Percentiles rank a stretch among this genome's conserved stretches.
phyloP scores from a whole-genome alignment of 148 eudicot species.

The Rhododendron ferrugineum region DNA sequence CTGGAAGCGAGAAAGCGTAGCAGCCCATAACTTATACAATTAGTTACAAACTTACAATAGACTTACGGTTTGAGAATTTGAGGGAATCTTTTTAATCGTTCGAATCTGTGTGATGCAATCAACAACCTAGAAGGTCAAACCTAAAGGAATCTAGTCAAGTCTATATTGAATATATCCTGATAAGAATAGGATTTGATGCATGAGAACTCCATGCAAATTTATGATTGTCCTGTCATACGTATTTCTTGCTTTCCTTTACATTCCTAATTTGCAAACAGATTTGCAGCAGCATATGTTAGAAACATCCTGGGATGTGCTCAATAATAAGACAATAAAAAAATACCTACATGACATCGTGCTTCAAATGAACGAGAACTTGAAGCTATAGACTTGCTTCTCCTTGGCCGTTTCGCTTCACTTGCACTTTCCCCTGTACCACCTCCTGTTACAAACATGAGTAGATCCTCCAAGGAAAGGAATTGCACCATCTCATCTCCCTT shows the following conservation, averaged over 20 bases:
- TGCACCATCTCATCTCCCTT: slow-evolving; percentile 26
- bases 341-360: slow-evolving; percentile 59
- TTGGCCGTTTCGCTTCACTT: slow-evolving; percentile 31
- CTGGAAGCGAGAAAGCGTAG: not conserved
- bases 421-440: slow-evolving; percentile 19
- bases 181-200: not conserved
- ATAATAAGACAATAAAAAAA: not conserved
- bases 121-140: not conserved
- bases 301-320: not conserved
- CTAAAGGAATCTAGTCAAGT: not conserved
- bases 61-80: not conserved
- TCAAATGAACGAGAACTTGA: slow-evolving; percentile 34
- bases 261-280: not conserved
- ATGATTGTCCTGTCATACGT: not conserved
- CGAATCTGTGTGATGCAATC: not conserved
- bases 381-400: slow-evolving; percentile 26
- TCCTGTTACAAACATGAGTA: slow-evolving; percentile 35
- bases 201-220: not conserved
- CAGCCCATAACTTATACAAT: not conserved
- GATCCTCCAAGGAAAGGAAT: slow-evolving; percentile 41
- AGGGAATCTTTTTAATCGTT: not conserved
- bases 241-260: not conserved
- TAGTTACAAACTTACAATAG: slow-evolving; percentile 1
- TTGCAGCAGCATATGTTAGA: not conserved
- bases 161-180: not conserved